Base-by-base conservation (phyloP, 1,139 yeast species). In the Wickerhamomyces sp. region DNA sequence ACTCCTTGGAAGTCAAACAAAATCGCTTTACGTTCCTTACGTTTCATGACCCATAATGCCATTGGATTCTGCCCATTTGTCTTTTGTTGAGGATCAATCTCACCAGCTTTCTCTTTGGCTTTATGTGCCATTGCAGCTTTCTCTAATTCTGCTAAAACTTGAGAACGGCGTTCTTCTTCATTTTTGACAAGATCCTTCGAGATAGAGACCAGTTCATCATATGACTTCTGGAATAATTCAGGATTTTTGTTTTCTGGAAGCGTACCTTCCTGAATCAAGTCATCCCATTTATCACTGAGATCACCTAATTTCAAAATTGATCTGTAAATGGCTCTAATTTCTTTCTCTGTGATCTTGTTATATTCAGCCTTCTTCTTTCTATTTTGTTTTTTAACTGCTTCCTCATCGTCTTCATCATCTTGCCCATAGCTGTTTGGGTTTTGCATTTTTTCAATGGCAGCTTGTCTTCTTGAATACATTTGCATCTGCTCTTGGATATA, bases 1-100 rank as follows among this genome's bases (percentile, higher is more conserved):
- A 90, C 96, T 22, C 92, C 95, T 42, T 81, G 84, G 61, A 82
- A 89, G 53, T 88, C 96, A 63, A 94, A 89, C 42, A 92, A 64
- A 19, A 89, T 85, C 0, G 97, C 97, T 60, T 84, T 87, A 66
- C 87, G 74, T 67, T 94, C 83, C 65, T 81, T 80, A 65, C 82
- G 70, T 66, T 82, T 75, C 38, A 67, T 57, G 38, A 66, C 55
- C 55, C 67, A 56, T 65, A 78, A 51, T 49, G 74, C 78, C 69
- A 78, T 54, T 59, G 76, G 68, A 38, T 60, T 63, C 22, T 52
- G 58, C 28, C 49, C 54, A 38, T 52, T 58, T 16, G 52, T 53
- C n/a, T n/a, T n/a, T 5, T 58, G 55, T 13, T 52, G 52, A 6
- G 60, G 58, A 19, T 57, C 35, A 63, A 75, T 46, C 59, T 69